Evolutionary conservation across 1,139 yeast species (phyloP).

Genomic region (Hyphopichia fennica): DNA sequence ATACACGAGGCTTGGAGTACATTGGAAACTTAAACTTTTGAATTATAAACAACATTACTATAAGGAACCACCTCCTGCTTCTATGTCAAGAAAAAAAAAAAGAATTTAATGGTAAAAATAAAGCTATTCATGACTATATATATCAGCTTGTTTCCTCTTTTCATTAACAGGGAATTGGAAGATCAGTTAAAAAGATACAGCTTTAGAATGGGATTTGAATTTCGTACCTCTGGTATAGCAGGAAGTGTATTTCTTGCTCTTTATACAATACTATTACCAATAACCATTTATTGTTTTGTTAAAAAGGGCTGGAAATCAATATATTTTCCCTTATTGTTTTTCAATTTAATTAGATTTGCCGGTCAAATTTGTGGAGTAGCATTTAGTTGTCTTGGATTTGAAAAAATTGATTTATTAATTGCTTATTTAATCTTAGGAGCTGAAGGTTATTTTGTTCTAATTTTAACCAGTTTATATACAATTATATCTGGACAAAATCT

Average conservation of each 20-base stretch:
- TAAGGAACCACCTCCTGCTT: too few species aligned
- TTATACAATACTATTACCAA: constrained; percentile 20
- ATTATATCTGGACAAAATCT: constrained; percentile 25
- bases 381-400: constrained; percentile 28
- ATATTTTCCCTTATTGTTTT: constrained; percentile 23
- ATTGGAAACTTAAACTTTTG: too few species aligned
- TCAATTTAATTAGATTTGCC: constrained; percentile 30
- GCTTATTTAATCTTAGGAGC: constrained; percentile 40
- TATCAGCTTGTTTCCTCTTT: too few species aligned
- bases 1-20: too few species aligned
- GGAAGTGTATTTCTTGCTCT: constrained; percentile 30
- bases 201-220: not conserved
- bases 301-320: constrained; percentile 22
- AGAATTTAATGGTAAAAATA: too few species aligned
- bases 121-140: too few species aligned
- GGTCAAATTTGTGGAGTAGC: constrained; percentile 39
- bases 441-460: constrained; percentile 39
- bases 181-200: too few species aligned
- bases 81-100: too few species aligned
- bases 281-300: constrained; percentile 11
- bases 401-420: constrained; percentile 32
- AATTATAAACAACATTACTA: too few species aligned
- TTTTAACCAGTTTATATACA: constrained; percentile 26
- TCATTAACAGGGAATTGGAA: too few species aligned
- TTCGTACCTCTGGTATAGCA: constrained; percentile 31